These are phyloP conservation scores for Barbarea vulgaris DNA, from an alignment of 345 rosid genomes.

Conservation along the genomic window DNA sequence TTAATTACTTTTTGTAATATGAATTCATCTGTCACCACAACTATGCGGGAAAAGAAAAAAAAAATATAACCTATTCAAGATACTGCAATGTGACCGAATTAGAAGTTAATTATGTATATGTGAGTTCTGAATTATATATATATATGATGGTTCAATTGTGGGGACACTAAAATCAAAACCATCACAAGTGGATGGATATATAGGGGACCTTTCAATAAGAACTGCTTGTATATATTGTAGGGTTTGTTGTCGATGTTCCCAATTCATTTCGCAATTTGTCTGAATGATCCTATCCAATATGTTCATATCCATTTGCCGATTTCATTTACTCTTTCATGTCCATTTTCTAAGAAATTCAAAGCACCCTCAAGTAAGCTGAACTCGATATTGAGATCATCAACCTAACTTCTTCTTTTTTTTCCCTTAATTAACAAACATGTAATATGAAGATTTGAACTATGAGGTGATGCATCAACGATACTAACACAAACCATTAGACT, in stretches of 20 bases:
- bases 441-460: not conserved
- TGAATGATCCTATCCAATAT: constrained; percentile 22
- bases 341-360: constrained; percentile 1
- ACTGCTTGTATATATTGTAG: not conserved
- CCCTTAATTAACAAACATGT: too few relatives aligned
- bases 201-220: constrained; percentile 11
- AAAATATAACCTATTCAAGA: too few relatives aligned
- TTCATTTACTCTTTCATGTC: not conserved
- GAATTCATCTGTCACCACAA: not conserved
- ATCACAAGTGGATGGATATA: constrained; percentile 29
- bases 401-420: too few relatives aligned
- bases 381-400: not conserved
- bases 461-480: not conserved
- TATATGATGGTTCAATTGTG: constrained; percentile 6
- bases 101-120: not conserved
- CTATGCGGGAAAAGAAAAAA: too few relatives aligned
- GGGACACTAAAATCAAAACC: constrained; percentile 15
- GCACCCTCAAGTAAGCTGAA: not conserved
- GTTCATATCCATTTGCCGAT: not conserved
- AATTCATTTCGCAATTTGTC: constrained; percentile 12
- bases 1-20: not conserved
- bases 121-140: not conserved
- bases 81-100: not conserved
- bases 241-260: constrained; percentile 12
- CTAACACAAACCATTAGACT: not conserved